Conservation (phyloP, 2,329 filamentous ascomycete genomes). For the Cladosporium sp. region DNA sequence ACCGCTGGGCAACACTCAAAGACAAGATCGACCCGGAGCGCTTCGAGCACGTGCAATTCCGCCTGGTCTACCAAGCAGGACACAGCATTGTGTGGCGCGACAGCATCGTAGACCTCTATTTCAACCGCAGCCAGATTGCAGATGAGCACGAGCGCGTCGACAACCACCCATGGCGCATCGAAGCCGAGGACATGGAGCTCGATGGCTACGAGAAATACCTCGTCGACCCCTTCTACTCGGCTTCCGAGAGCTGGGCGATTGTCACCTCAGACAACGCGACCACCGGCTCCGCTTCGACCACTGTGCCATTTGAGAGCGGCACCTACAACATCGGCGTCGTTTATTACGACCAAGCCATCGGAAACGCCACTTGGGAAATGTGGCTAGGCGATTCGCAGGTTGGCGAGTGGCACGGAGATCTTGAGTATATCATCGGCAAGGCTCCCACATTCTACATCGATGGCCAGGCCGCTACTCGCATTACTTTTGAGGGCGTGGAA, state of each 20-base stretch:
- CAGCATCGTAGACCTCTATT: conserved; percentile 61
- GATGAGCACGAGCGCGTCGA: conserved; percentile 56
- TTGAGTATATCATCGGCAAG: conserved; percentile 48
- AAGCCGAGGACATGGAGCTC: conserved; percentile 63
- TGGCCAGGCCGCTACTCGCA: conserved; percentile 60
- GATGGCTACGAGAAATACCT: conserved; percentile 52
- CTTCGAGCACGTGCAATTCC: conserved; percentile 55
- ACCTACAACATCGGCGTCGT: conserved; percentile 62
- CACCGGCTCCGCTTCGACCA: conserved; percentile 46
- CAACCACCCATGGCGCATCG: conserved; percentile 61
- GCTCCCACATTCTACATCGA: conserved; percentile 57
- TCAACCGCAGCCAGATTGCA: conserved; percentile 56
- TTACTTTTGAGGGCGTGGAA: conserved; percentile 53
- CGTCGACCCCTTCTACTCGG: conserved; percentile 58
- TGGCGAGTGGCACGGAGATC: conserved; percentile 51
- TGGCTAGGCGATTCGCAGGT: conserved; percentile 51
- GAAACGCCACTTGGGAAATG: conserved; percentile 53
- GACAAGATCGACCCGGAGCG: conserved; percentile 58
- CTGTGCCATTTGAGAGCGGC: conserved; percentile 47
- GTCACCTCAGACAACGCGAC: conserved; percentile 53
- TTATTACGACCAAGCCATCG: conserved; percentile 61
- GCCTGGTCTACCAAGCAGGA: conserved; percentile 62
- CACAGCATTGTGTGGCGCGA: conserved; percentile 70
- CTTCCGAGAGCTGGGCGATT: conserved; percentile 53
- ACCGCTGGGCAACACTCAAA: conserved; percentile 51